Conservation (phyloP, 2,329 filamentous ascomycete species). For the Neonectria punicea region DNA sequence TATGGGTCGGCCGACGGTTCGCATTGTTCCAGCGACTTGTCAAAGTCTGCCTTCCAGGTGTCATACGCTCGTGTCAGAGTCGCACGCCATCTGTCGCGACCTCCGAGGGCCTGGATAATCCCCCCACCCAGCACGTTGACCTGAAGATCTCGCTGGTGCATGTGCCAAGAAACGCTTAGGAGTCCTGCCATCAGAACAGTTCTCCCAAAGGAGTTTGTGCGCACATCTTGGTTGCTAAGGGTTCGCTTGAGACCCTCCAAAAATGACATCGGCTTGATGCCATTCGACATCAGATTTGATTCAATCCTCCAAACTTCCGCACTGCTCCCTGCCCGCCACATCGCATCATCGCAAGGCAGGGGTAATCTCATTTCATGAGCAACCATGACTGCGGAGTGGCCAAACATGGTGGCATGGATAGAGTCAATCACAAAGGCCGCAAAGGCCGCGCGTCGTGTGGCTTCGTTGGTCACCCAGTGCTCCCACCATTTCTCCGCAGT, state of each 20-base stretch:
- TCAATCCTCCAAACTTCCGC: constrained; percentile 88
- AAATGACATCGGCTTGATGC: constrained; percentile 86
- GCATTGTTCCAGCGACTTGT: constrained; percentile 78
- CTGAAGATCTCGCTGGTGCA: constrained; percentile 95
- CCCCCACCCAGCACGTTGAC: constrained; percentile 82
- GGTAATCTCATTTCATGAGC: constrained; percentile 94
- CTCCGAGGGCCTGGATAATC: constrained; percentile 82
- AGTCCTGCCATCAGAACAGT: constrained; percentile 95
- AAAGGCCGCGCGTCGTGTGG: constrained; percentile 89
- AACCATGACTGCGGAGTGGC: constrained; percentile 96
- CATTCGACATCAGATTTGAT: constrained; percentile 80
- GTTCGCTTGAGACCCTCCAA: constrained; percentile 91
- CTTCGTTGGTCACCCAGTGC: constrained; percentile 94
- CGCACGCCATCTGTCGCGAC: constrained; percentile 89
- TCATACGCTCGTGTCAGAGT: constrained; percentile 90
- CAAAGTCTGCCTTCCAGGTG: constrained; percentile 92
- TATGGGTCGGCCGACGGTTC: constrained; percentile 65
- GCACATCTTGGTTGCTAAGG: constrained; percentile 83
- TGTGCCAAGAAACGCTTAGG: constrained; percentile 94
- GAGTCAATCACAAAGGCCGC: constrained; percentile 96
- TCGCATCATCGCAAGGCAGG: constrained; percentile 88
- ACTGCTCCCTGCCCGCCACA: constrained; percentile 92
- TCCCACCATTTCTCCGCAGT: constrained; percentile 94
- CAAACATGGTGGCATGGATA: constrained; percentile 97
- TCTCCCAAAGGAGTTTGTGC: constrained; percentile 92